Base-by-base conservation (phyloP, 805 yeast genomes). In the Wickerhamomyces silvicola region DNA sequence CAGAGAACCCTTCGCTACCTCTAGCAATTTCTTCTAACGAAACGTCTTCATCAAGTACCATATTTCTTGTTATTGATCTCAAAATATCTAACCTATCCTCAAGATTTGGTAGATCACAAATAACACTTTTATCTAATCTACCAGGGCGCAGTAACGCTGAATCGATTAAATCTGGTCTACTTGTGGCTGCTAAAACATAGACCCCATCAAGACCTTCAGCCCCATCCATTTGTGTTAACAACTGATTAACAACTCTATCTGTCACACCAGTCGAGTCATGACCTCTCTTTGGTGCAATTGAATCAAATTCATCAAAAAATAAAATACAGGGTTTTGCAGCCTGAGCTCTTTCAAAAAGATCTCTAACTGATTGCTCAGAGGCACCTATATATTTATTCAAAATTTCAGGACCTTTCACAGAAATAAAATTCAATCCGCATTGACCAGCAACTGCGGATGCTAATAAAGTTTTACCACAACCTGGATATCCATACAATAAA, bases 161-260 rank as follows among this genome's bases (percentile, higher is more conserved):
- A 55, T 92, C 98, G 42, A 92, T 88, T 45, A 92, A 68, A 50
- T 92, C 98, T 0, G 98, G 98, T 47, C 98, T 70, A 46, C 92
- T 79, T 0, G 97, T 92, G 1, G 97, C 98, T 0, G 97, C 97
- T 17, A 92, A 65, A 1, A 92, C 95, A 53, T 92, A 90, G 3
- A 92, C 97, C 4, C 97, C 97, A 48, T 88, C 97, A 18, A 88
- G 64, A 0, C 97, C 97, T 56, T 92, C 97, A 1, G 97, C 97
- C 62, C 98, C 98, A 57, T 92, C 98, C 95, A 92, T 88, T 54
- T 92, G 97, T 0, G 98, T 92, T 48, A 92, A 70, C 75, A 92
- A 74, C 54, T 92, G 98, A 59, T 92, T 92, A 17, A 92, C 98
- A 24, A 92, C 96, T 46, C 98, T 71, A 55, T 92, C 98, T 3